Base-by-base conservation (phyloP, 495 filamentous ascomycete species). In the Neurospora africana region DNA sequence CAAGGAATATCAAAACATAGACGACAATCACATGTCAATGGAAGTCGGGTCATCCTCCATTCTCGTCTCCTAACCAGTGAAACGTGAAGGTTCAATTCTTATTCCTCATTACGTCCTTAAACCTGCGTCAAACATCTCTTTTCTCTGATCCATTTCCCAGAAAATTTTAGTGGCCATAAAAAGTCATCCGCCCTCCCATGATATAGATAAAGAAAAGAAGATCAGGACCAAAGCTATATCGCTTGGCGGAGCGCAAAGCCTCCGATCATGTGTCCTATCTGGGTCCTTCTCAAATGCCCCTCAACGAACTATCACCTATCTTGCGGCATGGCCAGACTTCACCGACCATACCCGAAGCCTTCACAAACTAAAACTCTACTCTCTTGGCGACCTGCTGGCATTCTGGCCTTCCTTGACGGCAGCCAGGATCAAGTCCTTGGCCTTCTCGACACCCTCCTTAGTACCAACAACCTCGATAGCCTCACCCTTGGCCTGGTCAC, bases 401-500 rank as follows among this genome's bases (percentile, higher is more conserved):
- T 69, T 76, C 65, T 76, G 70, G 27, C 85, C 87, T 70, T 89
- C 86, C 44, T 81, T 83, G 27, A 99, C 92, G 65, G 92, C 90
- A 69, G 92, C 89, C 72, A 99, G 82, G 75, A 99, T 97, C 78
- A 94, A 84, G 65, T 96, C 90, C 83, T 89, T 93, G 43, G 95
- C 96, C 80, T 92, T 87, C 82, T 98, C 94, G 17, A 96, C 86
- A 27, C 92, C 92, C 69, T 93, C 91, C 76, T 86, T 87, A 71
- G 85, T 87, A 37, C 95, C 95, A 70, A 89, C 82, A 76, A 98
- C 89, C 82, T 97, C 92, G 77, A 98, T 98, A 3, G 95, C 92
- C 78, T 97, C 93, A 9, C 85, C 87, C 76, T 86, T 88, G 44
- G 86, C 87, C 75, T 95, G 89, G 78, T 92, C 91, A 74, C 91